Evolutionary conservation across 805 yeast species (phyloP).

Genomic region (Helenozyma rhizophorensis): DNA sequence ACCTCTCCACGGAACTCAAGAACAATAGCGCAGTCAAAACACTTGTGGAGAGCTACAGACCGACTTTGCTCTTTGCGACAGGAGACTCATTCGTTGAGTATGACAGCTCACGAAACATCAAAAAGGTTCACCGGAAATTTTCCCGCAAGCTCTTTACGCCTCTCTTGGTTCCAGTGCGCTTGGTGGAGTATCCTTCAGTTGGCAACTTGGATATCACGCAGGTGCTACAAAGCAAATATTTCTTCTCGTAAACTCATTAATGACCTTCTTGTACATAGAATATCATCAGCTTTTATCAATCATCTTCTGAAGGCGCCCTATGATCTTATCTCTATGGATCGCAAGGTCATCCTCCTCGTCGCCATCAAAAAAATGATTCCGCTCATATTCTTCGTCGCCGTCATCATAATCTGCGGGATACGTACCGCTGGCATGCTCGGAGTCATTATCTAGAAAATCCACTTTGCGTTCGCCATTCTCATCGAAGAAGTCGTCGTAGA

Average conservation of each 20-base stretch:
- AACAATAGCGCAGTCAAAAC: constrained; percentile 4
- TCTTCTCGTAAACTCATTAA: constrained; percentile 35
- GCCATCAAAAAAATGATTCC: constrained; percentile 53
- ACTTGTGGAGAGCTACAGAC: constrained; percentile 19
- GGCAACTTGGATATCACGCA: constrained; percentile 30
- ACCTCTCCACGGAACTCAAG: no score
- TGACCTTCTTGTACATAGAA: not conserved
- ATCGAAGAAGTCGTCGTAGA: constrained; percentile 21
- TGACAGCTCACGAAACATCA: no score
- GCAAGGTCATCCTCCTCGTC: constrained; percentile 62
- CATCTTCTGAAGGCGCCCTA: constrained; percentile 53
- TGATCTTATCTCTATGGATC: constrained; percentile 57
- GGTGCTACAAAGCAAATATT: constrained; percentile 31
- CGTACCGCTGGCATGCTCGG: no score
- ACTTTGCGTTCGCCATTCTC: constrained; percentile 33
- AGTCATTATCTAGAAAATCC: constrained; percentile 16
- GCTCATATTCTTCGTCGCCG: constrained; percentile 19
- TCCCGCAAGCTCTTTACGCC: constrained; percentile 17
- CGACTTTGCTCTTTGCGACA: constrained; percentile 8
- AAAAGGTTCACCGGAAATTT: not conserved
- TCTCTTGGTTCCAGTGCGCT: constrained; percentile 27
- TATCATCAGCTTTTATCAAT: constrained; percentile 33
- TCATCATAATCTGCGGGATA: no score
- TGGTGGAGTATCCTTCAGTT: constrained; percentile 24
- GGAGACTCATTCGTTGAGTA: no score